Evolutionary conservation across 78 protist species (phyloP), one percentile per base, ranked within the genome.

Genomic region (Mastigamoeba balamuthi): DNA sequence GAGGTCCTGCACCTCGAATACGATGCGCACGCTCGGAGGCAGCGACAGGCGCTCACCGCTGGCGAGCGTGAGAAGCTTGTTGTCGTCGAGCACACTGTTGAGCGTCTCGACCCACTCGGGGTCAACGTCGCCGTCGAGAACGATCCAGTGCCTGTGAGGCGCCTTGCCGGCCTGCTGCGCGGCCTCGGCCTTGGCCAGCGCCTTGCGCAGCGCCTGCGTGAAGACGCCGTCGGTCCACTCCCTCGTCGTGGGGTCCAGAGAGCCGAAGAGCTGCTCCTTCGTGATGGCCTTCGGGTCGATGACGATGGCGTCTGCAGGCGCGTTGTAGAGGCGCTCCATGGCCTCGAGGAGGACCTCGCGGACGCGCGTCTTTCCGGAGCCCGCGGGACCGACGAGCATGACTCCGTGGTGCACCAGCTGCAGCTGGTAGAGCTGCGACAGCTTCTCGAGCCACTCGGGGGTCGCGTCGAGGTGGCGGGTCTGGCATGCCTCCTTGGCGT

Each of bases 161-260:
- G n/a, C n/a, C n/a, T n/a, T n/a, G n/a, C n/a, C n/a, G n/a, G n/a
- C n/a, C 72, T 83, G 42, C 9, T 48, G 17, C 17, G 53, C 25
- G 17, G 40, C 17, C 83, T 88, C 98, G 43, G 82, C 86, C n/a
- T 89, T 83, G 74, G 92, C 97, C 38, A 89, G 73, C 65, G 93
- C 91, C 71, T 79, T 63, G 72, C 92, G 86, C 38, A 95, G 78
- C 6, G 85, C 73, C 40, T 70, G 76, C 2, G 99, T 98, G 76
- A 98, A 94, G 1, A 98, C 23, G 27, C 99, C 99, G 69, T 98
- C 99, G 10, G 90, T 92, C 99, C 99, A 98, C 75, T 98, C 99
- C 39, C 97, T 88, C 30, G 99, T 93, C n/a, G 97, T 92, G 9
- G 80, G 40, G 69, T 97, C 98, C n/a, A 97, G 76, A 0, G 84